These are phyloP conservation scores for Diplodia corticola DNA, from an alignment of 2,329 filamentous ascomycete species.

Conservation along the genomic window DNA sequence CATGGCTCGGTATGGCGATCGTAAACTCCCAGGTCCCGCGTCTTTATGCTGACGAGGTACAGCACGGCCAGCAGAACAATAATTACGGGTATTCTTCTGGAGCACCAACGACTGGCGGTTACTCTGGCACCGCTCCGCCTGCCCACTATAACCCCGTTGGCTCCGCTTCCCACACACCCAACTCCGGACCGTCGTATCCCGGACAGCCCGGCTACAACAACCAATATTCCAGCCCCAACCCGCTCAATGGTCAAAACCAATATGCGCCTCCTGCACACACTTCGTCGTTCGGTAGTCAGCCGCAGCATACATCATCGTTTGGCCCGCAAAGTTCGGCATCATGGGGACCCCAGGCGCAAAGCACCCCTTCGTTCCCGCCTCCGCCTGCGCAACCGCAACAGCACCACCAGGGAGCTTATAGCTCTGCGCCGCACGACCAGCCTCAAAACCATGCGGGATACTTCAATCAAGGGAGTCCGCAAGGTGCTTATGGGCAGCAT, in stretches of 20 bases:
- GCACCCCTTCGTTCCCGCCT: constrained; percentile 11
- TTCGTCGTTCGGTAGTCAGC: background rate
- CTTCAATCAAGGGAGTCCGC: constrained; percentile 2
- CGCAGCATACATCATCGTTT: constrained; percentile 14
- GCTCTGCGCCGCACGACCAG: background rate
- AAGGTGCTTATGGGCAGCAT: constrained; percentile 9
- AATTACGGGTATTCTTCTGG: constrained; percentile 65
- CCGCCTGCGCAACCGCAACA: constrained; percentile 15
- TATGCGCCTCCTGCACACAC: constrained; percentile 25
- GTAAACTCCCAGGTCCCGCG: background rate
- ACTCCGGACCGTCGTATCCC: constrained; percentile 4
- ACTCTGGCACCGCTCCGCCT: constrained; percentile 65
- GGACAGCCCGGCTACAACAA: constrained; percentile 19
- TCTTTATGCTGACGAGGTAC: background rate
- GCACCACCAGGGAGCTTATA: constrained; percentile 8
- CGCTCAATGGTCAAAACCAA: constrained; percentile 28
- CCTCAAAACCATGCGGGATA: constrained; percentile 6
- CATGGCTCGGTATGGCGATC: constrained; percentile 35
- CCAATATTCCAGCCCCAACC: constrained; percentile 9
- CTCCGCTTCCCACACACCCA: constrained; percentile 20
- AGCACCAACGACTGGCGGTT: constrained; percentile 53
- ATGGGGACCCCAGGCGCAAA: background rate
- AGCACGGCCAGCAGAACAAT: constrained; percentile 36
- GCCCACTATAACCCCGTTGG: constrained; percentile 49
- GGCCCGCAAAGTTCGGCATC: constrained; percentile 11